Conservation (phyloP, 2,329 filamentous ascomycete species). For the Mariannaea elegans region DNA sequence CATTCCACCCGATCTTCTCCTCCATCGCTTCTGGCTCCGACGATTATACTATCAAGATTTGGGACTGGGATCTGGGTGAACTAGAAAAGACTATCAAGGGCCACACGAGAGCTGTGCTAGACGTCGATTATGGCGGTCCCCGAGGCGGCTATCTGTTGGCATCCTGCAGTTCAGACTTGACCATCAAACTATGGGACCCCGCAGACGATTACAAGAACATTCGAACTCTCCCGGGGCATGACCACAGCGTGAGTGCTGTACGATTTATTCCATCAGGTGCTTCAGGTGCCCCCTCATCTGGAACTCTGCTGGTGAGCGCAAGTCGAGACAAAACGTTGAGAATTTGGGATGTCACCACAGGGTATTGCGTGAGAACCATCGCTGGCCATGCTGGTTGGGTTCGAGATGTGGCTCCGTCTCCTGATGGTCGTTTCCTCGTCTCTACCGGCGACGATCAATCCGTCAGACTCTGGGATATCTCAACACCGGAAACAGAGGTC, state of each 20-base stretch:
- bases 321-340: constrained; percentile 85
- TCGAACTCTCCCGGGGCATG: constrained; percentile 87
- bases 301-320: constrained; percentile 86
- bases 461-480: constrained; percentile 85
- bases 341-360: constrained; percentile 93
- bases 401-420: constrained; percentile 83
- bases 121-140: constrained; percentile 90
- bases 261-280: constrained; percentile 88
- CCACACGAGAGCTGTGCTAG: constrained; percentile 87
- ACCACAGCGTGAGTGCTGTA: constrained; percentile 89
- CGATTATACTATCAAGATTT: constrained; percentile 94
- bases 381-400: constrained; percentile 90
- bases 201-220: constrained; percentile 95
- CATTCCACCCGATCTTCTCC: constrained; percentile 92
- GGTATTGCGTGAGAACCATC: constrained; percentile 92
- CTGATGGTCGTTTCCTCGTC: constrained; percentile 83
- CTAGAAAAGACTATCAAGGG: constrained; percentile 90
- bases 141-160: constrained; percentile 60
- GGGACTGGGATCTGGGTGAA: constrained; percentile 96
- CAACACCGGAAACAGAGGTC: constrained; percentile 68
- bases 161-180: constrained; percentile 87
- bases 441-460: constrained; percentile 87
- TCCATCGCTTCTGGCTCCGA: constrained; percentile 91
- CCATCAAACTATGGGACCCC: constrained; percentile 95
- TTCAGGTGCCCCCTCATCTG: constrained; percentile 78